phyloP scores from a whole-genome alignment of 345 rosid genomes.

The Lenwebbia sp. region DNA sequence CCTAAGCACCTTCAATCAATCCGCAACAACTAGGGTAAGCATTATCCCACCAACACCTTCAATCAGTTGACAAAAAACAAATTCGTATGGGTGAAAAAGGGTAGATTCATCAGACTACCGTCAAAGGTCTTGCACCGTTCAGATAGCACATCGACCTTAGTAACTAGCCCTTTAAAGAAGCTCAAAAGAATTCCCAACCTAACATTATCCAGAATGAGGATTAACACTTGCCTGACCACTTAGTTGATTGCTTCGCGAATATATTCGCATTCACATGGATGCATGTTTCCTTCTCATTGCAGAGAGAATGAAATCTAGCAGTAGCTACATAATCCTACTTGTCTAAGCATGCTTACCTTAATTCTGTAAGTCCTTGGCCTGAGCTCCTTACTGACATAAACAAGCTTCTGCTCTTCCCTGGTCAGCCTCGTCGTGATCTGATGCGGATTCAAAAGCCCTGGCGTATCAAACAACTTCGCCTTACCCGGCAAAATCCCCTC shows the following conservation, averaged over 20 bases:
- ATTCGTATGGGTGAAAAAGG: background rate
- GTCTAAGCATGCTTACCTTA: constrained; percentile 41
- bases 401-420: constrained; percentile 88
- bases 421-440: constrained; percentile 79
- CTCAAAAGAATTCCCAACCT: background rate
- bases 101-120: background rate
- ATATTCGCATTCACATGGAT: background rate
- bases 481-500: constrained; percentile 76
- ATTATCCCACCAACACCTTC: background rate
- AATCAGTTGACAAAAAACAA: background rate
- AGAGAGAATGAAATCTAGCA: background rate
- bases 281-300: background rate
- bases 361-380: constrained; percentile 91
- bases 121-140: background rate
- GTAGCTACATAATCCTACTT: background rate
- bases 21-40: background rate
- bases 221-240: background rate
- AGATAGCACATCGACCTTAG: background rate
- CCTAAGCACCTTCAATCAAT: background rate
- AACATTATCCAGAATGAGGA: background rate
- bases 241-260: background rate
- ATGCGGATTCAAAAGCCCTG: constrained; percentile 73
- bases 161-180: background rate
- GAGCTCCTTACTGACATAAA: constrained; percentile 62
- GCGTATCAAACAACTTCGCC: constrained; percentile 83